A percentile compares a stretch with the other conserved stretches of the same genome.
Conservation (phyloP, 805 yeast genomes). For the Wickerhamomyces bisporus region DNA sequence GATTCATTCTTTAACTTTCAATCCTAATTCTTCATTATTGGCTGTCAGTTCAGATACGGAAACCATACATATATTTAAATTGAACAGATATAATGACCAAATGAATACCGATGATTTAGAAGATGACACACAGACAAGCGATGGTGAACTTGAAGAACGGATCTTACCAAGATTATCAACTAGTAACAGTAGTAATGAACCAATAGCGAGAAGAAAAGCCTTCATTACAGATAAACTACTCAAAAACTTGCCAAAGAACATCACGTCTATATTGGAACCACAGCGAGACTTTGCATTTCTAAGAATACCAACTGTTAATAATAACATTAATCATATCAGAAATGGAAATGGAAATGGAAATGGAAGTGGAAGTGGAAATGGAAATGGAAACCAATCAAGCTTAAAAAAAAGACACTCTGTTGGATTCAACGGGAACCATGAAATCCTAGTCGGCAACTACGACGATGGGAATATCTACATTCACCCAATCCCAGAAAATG, state of each 20-base stretch:
- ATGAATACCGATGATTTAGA: constrained; percentile 1
- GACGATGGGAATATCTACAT: constrained; percentile 48
- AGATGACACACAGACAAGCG: background rate
- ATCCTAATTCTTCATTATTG: constrained; percentile 42
- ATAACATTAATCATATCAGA: background rate
- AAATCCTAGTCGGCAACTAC: constrained; percentile 16
- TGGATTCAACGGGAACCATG: constrained; percentile 16
- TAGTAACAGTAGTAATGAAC: background rate
- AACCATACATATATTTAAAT: constrained; percentile 59
- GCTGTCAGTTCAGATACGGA: constrained; percentile 59
- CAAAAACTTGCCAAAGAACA: constrained; percentile 23
- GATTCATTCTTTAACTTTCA: constrained; percentile 49
- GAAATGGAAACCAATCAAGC: background rate
- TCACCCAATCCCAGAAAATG: constrained; percentile 54
- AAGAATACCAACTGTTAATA: constrained; percentile 29
- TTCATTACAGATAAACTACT: constrained; percentile 23
- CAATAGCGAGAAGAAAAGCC: constrained; percentile 7
- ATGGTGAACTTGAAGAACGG: constrained; percentile 6
- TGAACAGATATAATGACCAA: constrained; percentile 14
- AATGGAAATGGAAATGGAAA: too few species aligned
- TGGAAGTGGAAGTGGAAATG: too few species aligned
- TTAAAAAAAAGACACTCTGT: constrained; percentile 3
- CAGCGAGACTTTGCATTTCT: constrained; percentile 60
- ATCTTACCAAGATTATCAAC: constrained; percentile 10
- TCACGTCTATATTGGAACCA: constrained; percentile 56